Evolutionary conservation across 164 flowering plant genomes (phyloP).

Genomic region (Vitis cinerea): DNA sequence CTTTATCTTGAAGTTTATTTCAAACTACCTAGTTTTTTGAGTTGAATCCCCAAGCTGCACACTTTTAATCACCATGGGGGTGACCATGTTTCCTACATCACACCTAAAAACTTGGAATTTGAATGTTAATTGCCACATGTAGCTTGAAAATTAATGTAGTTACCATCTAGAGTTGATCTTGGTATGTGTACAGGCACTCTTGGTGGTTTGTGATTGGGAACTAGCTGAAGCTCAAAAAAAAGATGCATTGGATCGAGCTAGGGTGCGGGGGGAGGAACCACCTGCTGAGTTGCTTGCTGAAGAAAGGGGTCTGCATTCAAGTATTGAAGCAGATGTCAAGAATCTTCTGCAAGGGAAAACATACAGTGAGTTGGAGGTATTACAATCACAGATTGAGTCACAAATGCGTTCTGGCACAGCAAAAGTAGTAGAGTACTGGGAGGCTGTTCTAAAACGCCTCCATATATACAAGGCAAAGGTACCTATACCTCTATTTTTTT

Average conservation of each 20-base stretch:
- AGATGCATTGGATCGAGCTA: slow-evolving; percentile 92
- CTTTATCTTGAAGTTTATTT: no score
- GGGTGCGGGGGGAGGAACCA: slow-evolving; percentile 96
- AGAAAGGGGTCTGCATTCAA: slow-evolving; percentile 91
- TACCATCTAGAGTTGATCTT: background rate
- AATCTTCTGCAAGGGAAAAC: slow-evolving; percentile 68
- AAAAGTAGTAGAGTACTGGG: slow-evolving; percentile 97
- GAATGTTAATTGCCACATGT: no score
- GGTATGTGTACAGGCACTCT: slow-evolving; percentile 59
- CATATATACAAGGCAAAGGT: slow-evolving; percentile 95
- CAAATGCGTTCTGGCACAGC: slow-evolving; percentile 89
- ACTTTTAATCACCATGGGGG: no score
- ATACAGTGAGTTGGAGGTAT: slow-evolving; percentile 57
- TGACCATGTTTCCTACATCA: no score
- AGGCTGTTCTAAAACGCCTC: slow-evolving; percentile 88
- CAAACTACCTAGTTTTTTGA: no score
- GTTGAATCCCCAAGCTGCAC: no score
- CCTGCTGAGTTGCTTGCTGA: slow-evolving; percentile 94
- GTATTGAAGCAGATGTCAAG: slow-evolving; percentile 84
- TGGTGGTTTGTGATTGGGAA: slow-evolving; percentile 98
- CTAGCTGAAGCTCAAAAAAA: slow-evolving; percentile 83
- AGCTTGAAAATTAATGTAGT: background rate
- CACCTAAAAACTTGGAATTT: no score
- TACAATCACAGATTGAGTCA: slow-evolving; percentile 67
- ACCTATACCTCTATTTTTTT: slow-evolving; percentile 6